Evolutionary conservation across 176 grass and related monocot genomes (phyloP).

Genomic region (Phoenix roebelenii): DNA sequence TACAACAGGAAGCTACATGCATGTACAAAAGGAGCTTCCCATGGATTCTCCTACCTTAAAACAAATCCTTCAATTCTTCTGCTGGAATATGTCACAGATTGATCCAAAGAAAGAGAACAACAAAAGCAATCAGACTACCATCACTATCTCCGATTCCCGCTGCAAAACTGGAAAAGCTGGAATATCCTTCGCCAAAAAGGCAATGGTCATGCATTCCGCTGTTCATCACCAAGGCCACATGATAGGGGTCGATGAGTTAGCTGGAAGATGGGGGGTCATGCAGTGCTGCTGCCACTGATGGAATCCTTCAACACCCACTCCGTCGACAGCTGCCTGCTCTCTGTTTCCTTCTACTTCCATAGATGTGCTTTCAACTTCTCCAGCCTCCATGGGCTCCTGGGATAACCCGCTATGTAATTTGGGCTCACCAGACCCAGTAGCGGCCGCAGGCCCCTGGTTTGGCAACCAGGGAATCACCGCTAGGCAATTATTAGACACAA

Average conservation of each 20-base stretch:
- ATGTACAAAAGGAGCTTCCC: too few relatives aligned
- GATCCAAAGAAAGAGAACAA: too few relatives aligned
- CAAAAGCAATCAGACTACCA: too few relatives aligned
- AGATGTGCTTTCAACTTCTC: slow-evolving; percentile 35
- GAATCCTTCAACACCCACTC: slow-evolving; percentile 17
- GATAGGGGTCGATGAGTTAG: slow-evolving; percentile 37
- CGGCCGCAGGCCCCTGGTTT: slow-evolving; percentile 5
- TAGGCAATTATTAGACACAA: slow-evolving; percentile 37
- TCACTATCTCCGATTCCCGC: too few relatives aligned
- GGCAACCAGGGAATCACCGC: slow-evolving; percentile 74
- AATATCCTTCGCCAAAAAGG: too few relatives aligned
- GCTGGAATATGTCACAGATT: too few relatives aligned
- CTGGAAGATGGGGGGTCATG: slow-evolving; percentile 29
- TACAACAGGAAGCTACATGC: too few relatives aligned
- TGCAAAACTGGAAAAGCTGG: background rate
- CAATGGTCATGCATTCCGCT: slow-evolving; percentile 22
- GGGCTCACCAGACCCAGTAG: slow-evolving; percentile 15
- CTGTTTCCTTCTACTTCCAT: slow-evolving; percentile 54
- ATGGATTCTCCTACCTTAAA: too few relatives aligned
- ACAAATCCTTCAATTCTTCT: too few relatives aligned
- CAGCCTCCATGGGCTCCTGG: slow-evolving; percentile 48
- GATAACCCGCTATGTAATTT: slow-evolving; percentile 1
- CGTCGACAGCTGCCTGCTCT: slow-evolving; percentile 7
- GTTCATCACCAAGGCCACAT: slow-evolving; percentile 56
- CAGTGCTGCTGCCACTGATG: slow-evolving; percentile 55